Evolutionary conservation across 78 protist genomes (phyloP), one percentile per base, ranked within the genome.

Genomic region (Monosiga brevicollis): DNA sequence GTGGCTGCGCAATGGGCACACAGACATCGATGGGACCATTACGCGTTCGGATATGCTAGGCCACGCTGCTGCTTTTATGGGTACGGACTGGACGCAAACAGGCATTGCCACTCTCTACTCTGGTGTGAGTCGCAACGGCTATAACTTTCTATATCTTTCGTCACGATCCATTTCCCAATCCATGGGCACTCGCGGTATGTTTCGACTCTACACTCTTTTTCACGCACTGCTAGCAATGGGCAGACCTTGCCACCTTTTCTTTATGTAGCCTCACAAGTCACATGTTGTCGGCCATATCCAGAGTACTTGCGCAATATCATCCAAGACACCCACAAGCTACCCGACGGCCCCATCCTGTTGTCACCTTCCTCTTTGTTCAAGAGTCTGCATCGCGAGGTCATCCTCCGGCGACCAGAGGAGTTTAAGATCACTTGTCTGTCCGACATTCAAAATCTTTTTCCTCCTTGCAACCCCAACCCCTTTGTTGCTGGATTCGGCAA

Each of bases 401-500:
- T 93, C 42, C 86, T 38, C 38, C 49, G 92, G 32, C 87, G 79
- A 81, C 98, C 98, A 20, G 94, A 96, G 73, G 98, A 96, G 86
- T 97, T 97, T 85, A 97, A 97, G 79, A 90, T 94, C 29, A 91
- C 93, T 1, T 85, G 93, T 81, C 88, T 97, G 37, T 74, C 40
- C 24, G 88, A 90, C 70, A 83, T 97, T 38, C 88, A 84, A 38
- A 35, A 62, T 24, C 83, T 96, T 36, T 97, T 93, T 54, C 42
- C 32, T 49, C 83, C 0, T 41, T 29, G 6, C 20, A 84, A 2
- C 37, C 23, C 1, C 79, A 54, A 87, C 35, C 97, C 97, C 34
- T 96, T 94, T 81, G 90, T 94, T 84, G 99, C 98, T 0, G 99
- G 98, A 29, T 97, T 97, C 81, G 99, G 99, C 54, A 97, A 97